These are phyloP conservation scores for Coelastrella sp. DNA, from an alignment of 139 green algal species.

Conservation along the genomic window DNA sequence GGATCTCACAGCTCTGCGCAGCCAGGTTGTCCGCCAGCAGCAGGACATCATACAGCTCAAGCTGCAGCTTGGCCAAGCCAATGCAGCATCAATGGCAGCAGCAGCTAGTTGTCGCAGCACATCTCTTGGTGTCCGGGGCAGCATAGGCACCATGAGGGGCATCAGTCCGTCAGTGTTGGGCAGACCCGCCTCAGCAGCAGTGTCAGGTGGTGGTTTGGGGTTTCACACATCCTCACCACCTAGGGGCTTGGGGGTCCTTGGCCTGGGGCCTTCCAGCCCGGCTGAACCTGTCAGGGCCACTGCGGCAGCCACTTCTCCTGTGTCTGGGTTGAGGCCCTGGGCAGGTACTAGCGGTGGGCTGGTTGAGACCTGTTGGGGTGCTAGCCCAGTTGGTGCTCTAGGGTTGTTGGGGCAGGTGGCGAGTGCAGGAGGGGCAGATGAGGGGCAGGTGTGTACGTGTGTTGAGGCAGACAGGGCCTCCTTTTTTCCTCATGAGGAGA, in stretches of 20 bases:
- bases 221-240: neutral
- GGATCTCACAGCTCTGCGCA: neutral
- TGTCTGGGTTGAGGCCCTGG: neutral
- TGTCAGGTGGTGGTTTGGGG: neutral
- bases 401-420: neutral
- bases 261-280: neutral
- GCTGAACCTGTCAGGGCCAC: neutral
- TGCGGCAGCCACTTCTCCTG: neutral
- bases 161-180: neutral
- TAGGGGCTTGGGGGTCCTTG: neutral
- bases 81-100: conserved; percentile 18
- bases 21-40: neutral
- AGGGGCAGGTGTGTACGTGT: neutral
- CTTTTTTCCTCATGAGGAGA: neutral
- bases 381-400: too few relatives aligned
- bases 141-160: neutral
- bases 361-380: neutral
- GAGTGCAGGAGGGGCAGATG: neutral
- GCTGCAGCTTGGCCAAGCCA: conserved; percentile 9
- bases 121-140: neutral
- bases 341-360: neutral
- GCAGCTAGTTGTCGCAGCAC: neutral
- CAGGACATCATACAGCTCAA: conserved; percentile 32
- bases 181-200: neutral
- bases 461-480: neutral